Base-by-base conservation (phyloP, 805 yeast species). In the Candida tallmaniae region DNA sequence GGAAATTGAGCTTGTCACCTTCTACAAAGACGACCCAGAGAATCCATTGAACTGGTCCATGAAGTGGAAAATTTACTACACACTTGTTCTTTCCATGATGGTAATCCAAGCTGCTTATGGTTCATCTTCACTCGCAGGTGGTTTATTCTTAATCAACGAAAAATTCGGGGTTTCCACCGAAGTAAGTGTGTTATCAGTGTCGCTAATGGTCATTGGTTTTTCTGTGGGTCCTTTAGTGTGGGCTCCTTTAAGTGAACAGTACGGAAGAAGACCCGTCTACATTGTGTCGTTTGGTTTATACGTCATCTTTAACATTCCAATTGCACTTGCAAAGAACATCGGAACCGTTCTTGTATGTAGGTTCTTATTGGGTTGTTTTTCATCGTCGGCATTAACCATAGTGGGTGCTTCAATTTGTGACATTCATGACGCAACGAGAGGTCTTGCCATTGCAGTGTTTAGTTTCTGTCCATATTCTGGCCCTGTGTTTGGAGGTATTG, bases 321-420 rank as follows among this genome's bases (percentile, higher is more conserved):
- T 89, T 58, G 96, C 95, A 2, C 59, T 84, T 20, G 79, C 90
- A 21, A 83, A 83, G 16, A 88, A 84, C 52, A 80, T 87, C 42
- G 93, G 86, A 28, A 81, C 90, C 10, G 64, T 87, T 11, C 62
- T 87, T 48, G 89, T 79, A 16, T 82, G 90, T 57, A 73, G 97
- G 36, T 88, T 89, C 61, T 65, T 88, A 20, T 81, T 93, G 55
- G 97, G 96, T 47, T 88, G 86, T 13, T 85, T 82, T 60, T 68
- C 93, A 1, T 74, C 90, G 26, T 81, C 95, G 8, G 95, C 90
- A 16, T 68, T 88, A 29, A 80, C 89, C 35, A 70, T 84, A 34
- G 95, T 88, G 39, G 96, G 95, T 57, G 97, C 95, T 34, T 81
- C 94, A 24, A 76, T 88, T 42, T 90, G 93, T 31, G 97, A 88